Conservation (phyloP, 2,329 filamentous ascomycete species). For the Sporothrix phasma region DNA sequence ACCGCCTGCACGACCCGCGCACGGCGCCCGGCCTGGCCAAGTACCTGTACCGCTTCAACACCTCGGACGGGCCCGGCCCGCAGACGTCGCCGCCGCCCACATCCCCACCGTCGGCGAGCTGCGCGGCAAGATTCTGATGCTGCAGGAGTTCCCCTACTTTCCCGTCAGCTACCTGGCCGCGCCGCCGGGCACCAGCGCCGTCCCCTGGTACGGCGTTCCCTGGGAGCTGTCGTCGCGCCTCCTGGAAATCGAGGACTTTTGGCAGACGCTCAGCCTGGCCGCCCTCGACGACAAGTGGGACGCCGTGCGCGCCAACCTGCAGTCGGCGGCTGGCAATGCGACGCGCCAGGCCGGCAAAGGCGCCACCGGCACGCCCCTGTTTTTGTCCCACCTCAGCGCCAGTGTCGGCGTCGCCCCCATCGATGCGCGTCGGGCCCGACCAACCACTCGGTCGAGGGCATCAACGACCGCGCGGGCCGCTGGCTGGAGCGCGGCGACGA, state of each 20-base stretch:
- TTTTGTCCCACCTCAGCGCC: slow-evolving; percentile 38
- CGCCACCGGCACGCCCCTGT: slow-evolving; percentile 23
- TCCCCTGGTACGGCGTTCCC: slow-evolving; percentile 31
- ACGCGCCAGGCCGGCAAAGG: neutral
- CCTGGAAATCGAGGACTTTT: slow-evolving; percentile 39
- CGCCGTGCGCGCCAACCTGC: slow-evolving; percentile 33
- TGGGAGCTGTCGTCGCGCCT: slow-evolving; percentile 33
- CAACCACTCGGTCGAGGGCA: slow-evolving; percentile 33
- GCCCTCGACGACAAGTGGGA: slow-evolving; percentile 39
- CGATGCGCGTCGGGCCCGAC: slow-evolving; percentile 37
- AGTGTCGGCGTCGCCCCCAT: slow-evolving; percentile 40
- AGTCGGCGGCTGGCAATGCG: slow-evolving; percentile 25
- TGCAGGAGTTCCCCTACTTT: slow-evolving; percentile 36
- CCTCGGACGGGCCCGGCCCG: slow-evolving; percentile 14
- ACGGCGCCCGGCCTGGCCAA: slow-evolving; percentile 28
- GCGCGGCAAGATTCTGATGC: slow-evolving; percentile 36
- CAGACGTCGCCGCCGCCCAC: slow-evolving; percentile 7
- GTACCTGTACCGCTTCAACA: slow-evolving; percentile 26
- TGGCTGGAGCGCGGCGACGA: slow-evolving; percentile 27
- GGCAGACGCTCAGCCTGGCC: slow-evolving; percentile 34
- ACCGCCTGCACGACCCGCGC: slow-evolving; percentile 27
- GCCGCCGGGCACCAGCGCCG: neutral
- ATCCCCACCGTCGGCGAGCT: slow-evolving; percentile 37
- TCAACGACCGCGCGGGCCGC: slow-evolving; percentile 40
- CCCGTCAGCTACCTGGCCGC: slow-evolving; percentile 6